A percentile compares a stretch with the other conserved stretches of the same genome.
Conservation (phyloP, 164 flowering plant species). For the Nymphaea thermarum region DNA sequence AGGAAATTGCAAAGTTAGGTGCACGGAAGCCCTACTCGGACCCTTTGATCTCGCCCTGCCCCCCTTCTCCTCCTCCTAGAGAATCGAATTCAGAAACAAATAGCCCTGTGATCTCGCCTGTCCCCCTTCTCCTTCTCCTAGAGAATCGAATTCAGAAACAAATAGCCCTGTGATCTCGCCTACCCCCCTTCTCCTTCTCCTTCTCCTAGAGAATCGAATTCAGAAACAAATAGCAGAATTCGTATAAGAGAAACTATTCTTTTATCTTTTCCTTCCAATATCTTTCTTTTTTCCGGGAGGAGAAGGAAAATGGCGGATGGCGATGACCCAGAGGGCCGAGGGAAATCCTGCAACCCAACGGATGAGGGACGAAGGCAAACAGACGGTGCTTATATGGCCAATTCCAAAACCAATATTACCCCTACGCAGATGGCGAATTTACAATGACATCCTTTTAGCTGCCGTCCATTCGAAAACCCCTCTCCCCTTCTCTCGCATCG, state of each 20-base stretch:
- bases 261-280: too few relatives aligned
- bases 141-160: background rate
- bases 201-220: too few relatives aligned
- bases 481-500: too few relatives aligned
- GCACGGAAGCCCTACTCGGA: background rate
- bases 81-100: background rate
- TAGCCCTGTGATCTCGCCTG: background rate
- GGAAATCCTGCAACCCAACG: slow-evolving; percentile 10
- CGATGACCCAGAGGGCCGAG: slow-evolving; percentile 8
- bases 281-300: background rate
- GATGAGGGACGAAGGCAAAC: slow-evolving; percentile 3
- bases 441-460: too few relatives aligned
- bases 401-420: too few relatives aligned
- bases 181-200: background rate
- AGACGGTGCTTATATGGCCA: too few relatives aligned
- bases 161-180: too few relatives aligned
- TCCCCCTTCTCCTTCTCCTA: background rate
- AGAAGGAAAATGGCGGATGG: background rate
- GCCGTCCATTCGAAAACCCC: too few relatives aligned
- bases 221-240: background rate
- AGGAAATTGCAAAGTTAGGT: background rate
- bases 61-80: background rate
- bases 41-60: background rate
- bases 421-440: too few relatives aligned
- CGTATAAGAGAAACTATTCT: too few relatives aligned